Conservation (phyloP, 2,329 filamentous ascomycete genomes). For the Sclerotinia nivalis region DNA sequence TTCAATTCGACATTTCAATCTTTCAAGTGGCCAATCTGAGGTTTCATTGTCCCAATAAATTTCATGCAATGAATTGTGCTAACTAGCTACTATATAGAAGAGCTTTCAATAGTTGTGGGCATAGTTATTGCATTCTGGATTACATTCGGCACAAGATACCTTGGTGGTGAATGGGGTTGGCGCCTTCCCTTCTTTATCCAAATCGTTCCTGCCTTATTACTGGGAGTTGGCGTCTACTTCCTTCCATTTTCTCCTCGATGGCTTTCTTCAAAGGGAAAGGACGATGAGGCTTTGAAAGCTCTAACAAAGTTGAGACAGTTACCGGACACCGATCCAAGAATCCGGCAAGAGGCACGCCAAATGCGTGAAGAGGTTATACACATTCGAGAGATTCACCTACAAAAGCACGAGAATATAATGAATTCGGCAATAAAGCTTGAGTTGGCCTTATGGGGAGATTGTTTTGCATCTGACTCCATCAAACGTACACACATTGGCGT, state of each 20-base stretch:
- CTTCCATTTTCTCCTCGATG: conserved; percentile 50
- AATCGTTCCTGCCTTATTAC: conserved; percentile 35
- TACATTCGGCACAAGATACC: conserved; percentile 46
- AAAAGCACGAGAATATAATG: conserved; percentile 42
- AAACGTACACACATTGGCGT: conserved; percentile 52
- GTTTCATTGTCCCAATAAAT: background rate
- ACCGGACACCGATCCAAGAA: conserved; percentile 49
- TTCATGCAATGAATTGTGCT: background rate
- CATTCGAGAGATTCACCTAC: conserved; percentile 44
- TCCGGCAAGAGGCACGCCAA: conserved; percentile 52
- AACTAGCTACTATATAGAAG: conserved; percentile 25
- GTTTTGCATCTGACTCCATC: conserved; percentile 52
- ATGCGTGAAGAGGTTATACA: conserved; percentile 46
- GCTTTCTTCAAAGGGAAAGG: conserved; percentile 47
- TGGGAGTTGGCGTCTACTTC: conserved; percentile 46
- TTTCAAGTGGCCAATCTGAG: background rate
- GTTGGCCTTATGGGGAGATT: conserved; percentile 51
- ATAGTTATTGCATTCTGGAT: conserved; percentile 49
- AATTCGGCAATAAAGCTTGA: conserved; percentile 46
- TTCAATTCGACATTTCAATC: background rate
- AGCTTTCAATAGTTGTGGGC: conserved; percentile 47
- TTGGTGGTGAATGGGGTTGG: conserved; percentile 35
- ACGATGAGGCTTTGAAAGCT: conserved; percentile 51
- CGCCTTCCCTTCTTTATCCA: conserved; percentile 41
- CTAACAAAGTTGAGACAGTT: conserved; percentile 53